Evolutionary conservation across 495 filamentous ascomycete genomes (phyloP).

Genomic region (Baudoinia panamericana): DNA sequence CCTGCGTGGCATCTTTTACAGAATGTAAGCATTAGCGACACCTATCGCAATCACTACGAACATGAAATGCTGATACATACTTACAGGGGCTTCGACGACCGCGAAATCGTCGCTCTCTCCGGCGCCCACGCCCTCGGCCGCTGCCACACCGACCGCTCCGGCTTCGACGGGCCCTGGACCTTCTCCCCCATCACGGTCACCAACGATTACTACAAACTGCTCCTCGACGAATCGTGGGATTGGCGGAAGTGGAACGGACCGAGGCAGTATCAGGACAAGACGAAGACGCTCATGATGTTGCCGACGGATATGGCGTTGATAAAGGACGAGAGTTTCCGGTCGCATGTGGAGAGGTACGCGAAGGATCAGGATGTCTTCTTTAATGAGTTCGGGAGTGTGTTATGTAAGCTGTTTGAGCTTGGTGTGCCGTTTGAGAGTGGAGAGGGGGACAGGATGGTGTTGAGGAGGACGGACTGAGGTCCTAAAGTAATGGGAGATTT

Average conservation of each 20-base stretch:
- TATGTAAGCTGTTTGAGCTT: conserved; percentile 78
- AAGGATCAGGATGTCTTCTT: conserved; percentile 88
- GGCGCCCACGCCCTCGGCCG: conserved; percentile 90
- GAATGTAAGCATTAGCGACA: no score
- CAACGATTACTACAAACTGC: conserved; percentile 85
- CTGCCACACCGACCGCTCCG: conserved; percentile 78
- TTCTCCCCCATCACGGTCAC: conserved; percentile 89
- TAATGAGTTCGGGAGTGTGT: conserved; percentile 72
- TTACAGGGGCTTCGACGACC: conserved; percentile 97
- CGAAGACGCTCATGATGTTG: conserved; percentile 89
- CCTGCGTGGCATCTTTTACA: conserved; percentile 71
- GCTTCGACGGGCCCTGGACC: conserved; percentile 88
- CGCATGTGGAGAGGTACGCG: conserved; percentile 79
- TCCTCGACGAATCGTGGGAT: conserved; percentile 85
- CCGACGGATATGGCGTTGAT: conserved; percentile 80
- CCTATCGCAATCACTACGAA: not conserved
- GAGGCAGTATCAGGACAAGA: conserved; percentile 69
- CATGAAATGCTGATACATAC: conserved; percentile 24
- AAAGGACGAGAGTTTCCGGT: conserved; percentile 78
- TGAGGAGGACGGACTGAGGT: conserved; percentile 51
- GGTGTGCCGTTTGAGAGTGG: conserved; percentile 75
- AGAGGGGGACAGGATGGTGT: conserved; percentile 53
- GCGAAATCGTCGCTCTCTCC: conserved; percentile 80
- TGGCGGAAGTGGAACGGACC: conserved; percentile 91
- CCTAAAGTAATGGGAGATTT: no score